Evolutionary conservation across 192 early-diverging fungal genomes (phyloP), one percentile per base, ranked within the genome.

Genomic region (Phycomyces blakesleeanus): DNA sequence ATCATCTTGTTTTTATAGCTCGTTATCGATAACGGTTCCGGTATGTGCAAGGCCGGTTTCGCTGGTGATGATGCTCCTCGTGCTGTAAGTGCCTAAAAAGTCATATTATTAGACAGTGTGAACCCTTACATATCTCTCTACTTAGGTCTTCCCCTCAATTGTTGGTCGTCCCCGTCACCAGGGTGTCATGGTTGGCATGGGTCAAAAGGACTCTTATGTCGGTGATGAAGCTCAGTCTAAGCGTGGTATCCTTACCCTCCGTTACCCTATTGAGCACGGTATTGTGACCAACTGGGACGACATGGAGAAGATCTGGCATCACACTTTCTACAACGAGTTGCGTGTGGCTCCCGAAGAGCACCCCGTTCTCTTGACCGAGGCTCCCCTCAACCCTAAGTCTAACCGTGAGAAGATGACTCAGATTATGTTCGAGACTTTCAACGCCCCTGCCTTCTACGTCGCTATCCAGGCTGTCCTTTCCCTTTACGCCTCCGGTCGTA

Each of bases 351-450:
- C 96, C 63, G 96, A 98, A 78, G 93, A 96, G 80, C 95, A 97
- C 84, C 94, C 95, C 39, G 91, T 97, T n/a, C 82, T 97, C 66
- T 85, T 97, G 57, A 98, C 95, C 56, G 95, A 99, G 80, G 92
- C 95, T 58, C 94, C 95, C 25, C 85, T 96, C 67, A 98, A 99
- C 88, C 93, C 94, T 75, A 96, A 95, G 86, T 87, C 85, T 71
- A 98, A 99, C 87, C 93, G 97, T 74, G 95, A 97, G 77, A 96
- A 95, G 89, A 98, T 97, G 94, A 92, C 91, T 66, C 93, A 99
- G 82, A 95, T 99, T 76, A 97, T 97, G 94, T 99, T 97, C 70
- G 97, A 97, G 85, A 93, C 93, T 69, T 98, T 97, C 88, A 94
- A 94, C 76, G 84, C 87, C 51, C 93, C 93, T 63, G 97, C 92